Evolutionary conservation across 495 filamentous ascomycete genomes (phyloP).

Genomic region (Neurospora sp.): DNA sequence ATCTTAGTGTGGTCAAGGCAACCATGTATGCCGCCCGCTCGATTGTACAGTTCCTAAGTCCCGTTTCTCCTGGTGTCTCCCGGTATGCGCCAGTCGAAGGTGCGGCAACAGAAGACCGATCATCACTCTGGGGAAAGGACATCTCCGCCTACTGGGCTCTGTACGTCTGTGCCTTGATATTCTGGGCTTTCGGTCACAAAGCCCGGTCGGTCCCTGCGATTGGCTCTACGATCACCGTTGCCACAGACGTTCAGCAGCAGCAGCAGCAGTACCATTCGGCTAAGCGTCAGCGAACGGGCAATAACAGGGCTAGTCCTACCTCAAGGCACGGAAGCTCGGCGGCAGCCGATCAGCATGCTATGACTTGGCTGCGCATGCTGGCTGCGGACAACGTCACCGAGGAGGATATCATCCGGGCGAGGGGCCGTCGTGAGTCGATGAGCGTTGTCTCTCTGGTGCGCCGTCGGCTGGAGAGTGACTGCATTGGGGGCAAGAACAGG

Average conservation of each 20-base stretch:
- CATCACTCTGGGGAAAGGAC: constrained; percentile 18
- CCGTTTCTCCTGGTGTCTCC: neutral
- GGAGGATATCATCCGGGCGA: constrained; percentile 19
- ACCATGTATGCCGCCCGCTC: constrained; percentile 25
- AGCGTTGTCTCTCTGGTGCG: constrained; percentile 31
- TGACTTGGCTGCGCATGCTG: constrained; percentile 55
- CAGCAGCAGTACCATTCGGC: constrained; percentile 2
- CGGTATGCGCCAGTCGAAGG: neutral
- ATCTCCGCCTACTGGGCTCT: constrained; percentile 40
- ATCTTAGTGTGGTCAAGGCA: constrained; percentile 13
- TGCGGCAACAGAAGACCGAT: neutral
- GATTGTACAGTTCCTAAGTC: constrained; percentile 16
- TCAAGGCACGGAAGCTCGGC: constrained; percentile 22
- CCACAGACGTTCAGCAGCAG: constrained; percentile 42
- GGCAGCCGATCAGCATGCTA: constrained; percentile 32
- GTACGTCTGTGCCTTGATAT: constrained; percentile 38
- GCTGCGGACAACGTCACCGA: constrained; percentile 38
- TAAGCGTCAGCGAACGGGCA: constrained; percentile 44
- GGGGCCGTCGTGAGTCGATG: constrained; percentile 22
- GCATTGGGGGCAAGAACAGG: constrained; percentile 25
- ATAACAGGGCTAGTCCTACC: constrained; percentile 57
- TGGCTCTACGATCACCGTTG: constrained; percentile 42
- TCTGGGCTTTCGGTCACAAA: constrained; percentile 34
- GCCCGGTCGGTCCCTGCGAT: constrained; percentile 1
- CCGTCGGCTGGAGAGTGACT: constrained; percentile 30